Evolutionary conservation across 2,329 filamentous ascomycete species (phyloP).

Genomic region (Ciborinia camelliae): DNA sequence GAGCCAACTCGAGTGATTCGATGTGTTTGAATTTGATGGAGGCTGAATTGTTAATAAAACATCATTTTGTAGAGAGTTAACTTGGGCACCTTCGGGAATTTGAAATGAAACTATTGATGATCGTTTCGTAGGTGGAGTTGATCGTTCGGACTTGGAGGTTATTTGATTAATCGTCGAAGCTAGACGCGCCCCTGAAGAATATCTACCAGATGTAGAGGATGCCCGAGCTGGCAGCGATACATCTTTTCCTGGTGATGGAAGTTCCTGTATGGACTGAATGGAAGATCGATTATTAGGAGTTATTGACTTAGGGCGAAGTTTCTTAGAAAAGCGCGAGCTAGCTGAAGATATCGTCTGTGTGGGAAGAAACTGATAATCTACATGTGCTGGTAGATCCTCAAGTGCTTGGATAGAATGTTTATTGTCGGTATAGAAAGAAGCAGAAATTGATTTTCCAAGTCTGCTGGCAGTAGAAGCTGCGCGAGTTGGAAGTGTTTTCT

Average conservation of each 20-base stretch:
- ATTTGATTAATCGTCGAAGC: background rate
- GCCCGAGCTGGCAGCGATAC: background rate
- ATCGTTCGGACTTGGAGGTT: background rate
- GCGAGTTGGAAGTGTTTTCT: background rate
- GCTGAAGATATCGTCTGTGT: background rate
- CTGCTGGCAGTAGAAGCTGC: conserved; percentile 1
- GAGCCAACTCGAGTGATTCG: conserved; percentile 6
- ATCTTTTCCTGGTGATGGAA: background rate
- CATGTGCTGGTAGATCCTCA: background rate
- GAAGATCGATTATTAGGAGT: conserved; percentile 3
- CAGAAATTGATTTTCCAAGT: conserved; percentile 6
- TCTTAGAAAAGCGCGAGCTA: background rate
- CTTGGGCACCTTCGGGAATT: background rate
- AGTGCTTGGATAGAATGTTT: background rate
- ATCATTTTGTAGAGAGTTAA: background rate
- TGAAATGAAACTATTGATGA: conserved; percentile 13
- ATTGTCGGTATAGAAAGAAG: background rate
- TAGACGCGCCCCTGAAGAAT: background rate
- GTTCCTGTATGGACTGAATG: background rate
- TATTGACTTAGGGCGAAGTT: background rate
- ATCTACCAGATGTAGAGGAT: background rate
- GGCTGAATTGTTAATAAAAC: background rate
- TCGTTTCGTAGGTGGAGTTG: background rate
- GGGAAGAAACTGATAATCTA: background rate
- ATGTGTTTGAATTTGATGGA: conserved; percentile 3